These are phyloP conservation scores for Gossypium raimondii DNA, from an alignment of 345 rosid species.

Conservation along the genomic window DNA sequence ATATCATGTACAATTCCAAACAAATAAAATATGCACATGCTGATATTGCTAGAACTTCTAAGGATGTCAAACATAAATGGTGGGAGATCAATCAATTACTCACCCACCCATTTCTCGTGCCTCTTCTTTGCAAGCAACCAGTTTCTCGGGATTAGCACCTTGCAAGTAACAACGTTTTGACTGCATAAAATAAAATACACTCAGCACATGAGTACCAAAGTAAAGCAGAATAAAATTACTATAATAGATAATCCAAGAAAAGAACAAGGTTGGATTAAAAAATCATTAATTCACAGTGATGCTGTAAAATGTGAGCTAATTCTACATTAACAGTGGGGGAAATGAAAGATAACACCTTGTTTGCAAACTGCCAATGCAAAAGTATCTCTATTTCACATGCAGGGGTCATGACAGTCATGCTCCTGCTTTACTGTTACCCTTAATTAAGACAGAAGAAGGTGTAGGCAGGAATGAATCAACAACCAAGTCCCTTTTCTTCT, in stretches of 20 bases:
- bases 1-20: not conserved
- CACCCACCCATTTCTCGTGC: constrained; percentile 92
- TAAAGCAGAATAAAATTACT: constrained; percentile 11
- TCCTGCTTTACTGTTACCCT: too few relatives aligned
- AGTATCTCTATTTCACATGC: not conserved
- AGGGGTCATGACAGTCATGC: too few relatives aligned
- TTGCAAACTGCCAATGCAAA: not conserved
- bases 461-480: not conserved
- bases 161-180: constrained; percentile 72
- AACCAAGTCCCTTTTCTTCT: not conserved
- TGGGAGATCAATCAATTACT: constrained; percentile 29
- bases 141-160: constrained; percentile 49
- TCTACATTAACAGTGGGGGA: not conserved
- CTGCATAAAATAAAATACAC: constrained; percentile 38
- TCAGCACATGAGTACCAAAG: constrained; percentile 10
- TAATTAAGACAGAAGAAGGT: too few relatives aligned
- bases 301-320: not conserved
- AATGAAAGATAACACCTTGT: not conserved
- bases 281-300: not conserved
- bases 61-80: not conserved
- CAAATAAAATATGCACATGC: not conserved
- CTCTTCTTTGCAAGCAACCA: constrained; percentile 69
- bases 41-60: not conserved
- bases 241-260: not conserved
- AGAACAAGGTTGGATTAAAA: not conserved